Evolutionary conservation across 352 stramenopile species (phyloP).

Genomic region (Bremia lactucae): DNA sequence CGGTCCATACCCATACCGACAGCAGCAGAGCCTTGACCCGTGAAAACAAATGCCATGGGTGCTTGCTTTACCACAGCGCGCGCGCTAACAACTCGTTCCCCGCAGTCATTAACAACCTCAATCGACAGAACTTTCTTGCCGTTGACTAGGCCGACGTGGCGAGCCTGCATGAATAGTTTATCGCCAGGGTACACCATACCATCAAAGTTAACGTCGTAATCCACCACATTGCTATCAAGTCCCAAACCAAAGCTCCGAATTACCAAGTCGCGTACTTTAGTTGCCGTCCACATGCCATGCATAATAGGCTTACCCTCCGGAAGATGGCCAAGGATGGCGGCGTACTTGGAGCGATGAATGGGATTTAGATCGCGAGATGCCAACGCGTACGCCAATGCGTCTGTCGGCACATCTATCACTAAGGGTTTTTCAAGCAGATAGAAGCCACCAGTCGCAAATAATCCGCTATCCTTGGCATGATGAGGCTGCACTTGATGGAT

Average conservation of each 20-base stretch:
- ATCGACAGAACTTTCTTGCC: conserved; percentile 61
- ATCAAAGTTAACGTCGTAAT: conserved; percentile 75
- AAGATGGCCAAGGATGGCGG: conserved; percentile 62
- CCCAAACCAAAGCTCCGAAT: conserved; percentile 36
- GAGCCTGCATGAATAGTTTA: conserved; percentile 66
- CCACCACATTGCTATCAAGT: conserved; percentile 55
- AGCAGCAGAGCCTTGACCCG: conserved; percentile 70
- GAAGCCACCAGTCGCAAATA: conserved; percentile 49
- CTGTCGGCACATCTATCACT: conserved; percentile 50
- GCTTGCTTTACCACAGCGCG: conserved; percentile 58
- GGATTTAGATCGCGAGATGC: conserved; percentile 81
- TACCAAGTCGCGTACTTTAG: conserved; percentile 68
- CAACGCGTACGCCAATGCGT: conserved; percentile 58
- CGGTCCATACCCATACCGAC: conserved; percentile 86
- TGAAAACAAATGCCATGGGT: conserved; percentile 78
- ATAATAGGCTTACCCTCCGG: conserved; percentile 73
- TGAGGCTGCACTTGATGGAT: conserved; percentile 25
- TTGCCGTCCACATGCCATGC: conserved; percentile 83
- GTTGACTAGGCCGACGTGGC: conserved; percentile 49
- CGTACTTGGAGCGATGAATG: conserved; percentile 74
- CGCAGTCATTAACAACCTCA: conserved; percentile 61
- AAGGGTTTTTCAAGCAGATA: conserved; percentile 58
- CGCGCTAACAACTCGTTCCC: conserved; percentile 67
- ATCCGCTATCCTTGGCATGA: conserved; percentile 11
- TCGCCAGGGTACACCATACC: conserved; percentile 84